Base-by-base conservation (phyloP, 2,329 filamentous ascomycete genomes). In the Xylariaceae sp. region DNA sequence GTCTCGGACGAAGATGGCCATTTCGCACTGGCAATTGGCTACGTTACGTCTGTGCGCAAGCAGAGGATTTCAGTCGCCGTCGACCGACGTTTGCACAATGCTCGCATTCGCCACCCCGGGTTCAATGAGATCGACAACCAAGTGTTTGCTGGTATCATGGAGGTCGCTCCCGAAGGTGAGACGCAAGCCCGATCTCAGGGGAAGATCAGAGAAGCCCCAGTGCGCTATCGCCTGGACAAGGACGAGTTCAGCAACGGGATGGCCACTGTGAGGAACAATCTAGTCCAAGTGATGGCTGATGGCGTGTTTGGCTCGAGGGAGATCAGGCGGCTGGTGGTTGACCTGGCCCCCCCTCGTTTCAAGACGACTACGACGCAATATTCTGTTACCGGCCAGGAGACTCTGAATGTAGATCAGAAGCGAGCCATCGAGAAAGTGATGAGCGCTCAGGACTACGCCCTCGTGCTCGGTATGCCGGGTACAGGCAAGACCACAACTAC, bases 401-500 rank as follows among this genome's bases (percentile, higher is more conserved):
- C 70, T 36, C 78, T 98, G 51, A 98, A 98, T 50, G 71, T 85
- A 8, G 92, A 97, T 57, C 92, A 98, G 61, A 81, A 74, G 54
- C 74, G 73, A 41, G 92, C 92, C 0, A 88, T 98, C 36, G 77
- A 88, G 51, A 97, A 96, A 62, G 90, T 98, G 27, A 94, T 98
- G 84, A 88, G 84, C 54, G 90, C 92, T 3, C 78, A 85, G 51
- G 89, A 98, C 65, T 98, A 97, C 61, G 90, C 92, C 6, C 72
- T 98, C n/a, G 89, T 98, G 9, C 76, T 98, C 14, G 92, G 92
- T 18, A 98, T 98, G 92, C 92, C 92, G 2, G 92, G 92, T 6
- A 98, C 92, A 0, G 92, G 92, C 41, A 98, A 98, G 64, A 98
- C 92, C 3, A 98, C 92, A 0, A 98, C 92, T 0, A 97, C 98